These are phyloP conservation scores for Arachnomyces sp. DNA, from an alignment of 2,329 filamentous ascomycete genomes.

Conservation along the genomic window DNA sequence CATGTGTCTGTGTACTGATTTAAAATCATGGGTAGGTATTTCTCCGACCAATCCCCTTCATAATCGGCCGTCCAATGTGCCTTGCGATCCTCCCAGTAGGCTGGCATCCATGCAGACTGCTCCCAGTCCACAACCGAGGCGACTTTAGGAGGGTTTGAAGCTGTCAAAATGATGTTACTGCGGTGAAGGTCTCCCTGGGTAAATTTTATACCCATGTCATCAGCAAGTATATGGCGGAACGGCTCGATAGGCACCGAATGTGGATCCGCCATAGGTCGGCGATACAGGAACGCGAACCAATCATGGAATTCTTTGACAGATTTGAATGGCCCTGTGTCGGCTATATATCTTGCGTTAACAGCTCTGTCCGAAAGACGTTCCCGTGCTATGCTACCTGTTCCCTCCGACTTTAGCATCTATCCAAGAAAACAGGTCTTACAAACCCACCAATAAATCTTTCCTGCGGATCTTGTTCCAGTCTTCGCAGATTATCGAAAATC, in stretches of 20 bases:
- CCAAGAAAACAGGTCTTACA: not conserved
- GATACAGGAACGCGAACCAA: constrained; percentile 22
- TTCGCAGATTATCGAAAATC: constrained; percentile 16
- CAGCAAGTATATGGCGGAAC: constrained; percentile 22
- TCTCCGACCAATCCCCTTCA: constrained; percentile 18
- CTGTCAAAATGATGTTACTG: constrained; percentile 25
- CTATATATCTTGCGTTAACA: constrained; percentile 13
- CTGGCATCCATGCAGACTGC: constrained; percentile 19
- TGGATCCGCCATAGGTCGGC: constrained; percentile 18
- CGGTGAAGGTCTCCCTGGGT: constrained; percentile 29
- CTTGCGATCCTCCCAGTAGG: constrained; percentile 14
- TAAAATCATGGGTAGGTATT: constrained; percentile 25
- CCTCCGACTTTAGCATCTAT: constrained; percentile 2
- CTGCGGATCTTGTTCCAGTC: constrained; percentile 18
- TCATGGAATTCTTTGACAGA: constrained; percentile 25
- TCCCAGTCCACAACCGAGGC: constrained; percentile 21
- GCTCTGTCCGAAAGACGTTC: constrained; percentile 17
- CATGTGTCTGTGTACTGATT: constrained; percentile 18
- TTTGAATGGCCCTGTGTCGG: constrained; percentile 21
- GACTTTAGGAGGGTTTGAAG: constrained; percentile 13
- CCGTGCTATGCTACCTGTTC: constrained; percentile 13
- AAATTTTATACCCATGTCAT: constrained; percentile 24
- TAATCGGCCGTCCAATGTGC: constrained; percentile 11
- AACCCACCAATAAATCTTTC: constrained; percentile 21
- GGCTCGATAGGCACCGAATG: constrained; percentile 19